Evolutionary conservation across 148 eudicot genomes (phyloP), one percentile per base, ranked within the genome.

Genomic region (Polygonum maritimum): DNA sequence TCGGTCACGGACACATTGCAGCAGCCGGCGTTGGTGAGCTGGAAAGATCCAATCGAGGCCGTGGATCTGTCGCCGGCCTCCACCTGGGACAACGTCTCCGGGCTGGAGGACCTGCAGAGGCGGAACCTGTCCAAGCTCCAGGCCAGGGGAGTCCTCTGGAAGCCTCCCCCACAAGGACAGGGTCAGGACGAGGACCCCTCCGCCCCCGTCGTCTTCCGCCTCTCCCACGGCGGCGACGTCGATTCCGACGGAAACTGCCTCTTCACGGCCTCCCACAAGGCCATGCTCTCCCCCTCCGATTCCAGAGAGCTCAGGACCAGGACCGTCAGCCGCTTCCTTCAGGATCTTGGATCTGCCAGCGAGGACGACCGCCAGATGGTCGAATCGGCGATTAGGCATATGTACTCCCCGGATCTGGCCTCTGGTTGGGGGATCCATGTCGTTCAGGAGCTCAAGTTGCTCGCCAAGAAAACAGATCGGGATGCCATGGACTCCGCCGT

Each of bases 201-300:
- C 7, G 35, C 81, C n/a, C 55, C 83, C 22, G 76, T 87, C 35
- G 90, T 94, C 1, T 91, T 94, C 83, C 74, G 89, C 75, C 78
- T 91, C 39, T 78, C 81, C 44, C 98, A 91, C 82, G 98, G 95
- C 38, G 98, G 98, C 2, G 90, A 91, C 19, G 98, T 94, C 33
- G 95, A 88, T 51, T 82, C 93, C 2, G 98, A 94, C 85, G 98
- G 98, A 2, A 94, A 94, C 80, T 94, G 98, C 35, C 75, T 91
- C 0, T 90, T 90, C 81, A 87, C 95, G 80, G 90, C 98, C 72
- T 82, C 87, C 26, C 76, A 78, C 71, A 86, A 74, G 82, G 91
- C 95, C 18, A 86, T 86, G 84, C 79, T 71, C 45, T 31, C 58
- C 2, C 41, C 73, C 9, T 76, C 80, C 3, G 81, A 76, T 13